Evolutionary conservation across 805 yeast species (phyloP), one percentile per base, ranked within the genome.

Genomic region (Priceomyces melissophilus): DNA sequence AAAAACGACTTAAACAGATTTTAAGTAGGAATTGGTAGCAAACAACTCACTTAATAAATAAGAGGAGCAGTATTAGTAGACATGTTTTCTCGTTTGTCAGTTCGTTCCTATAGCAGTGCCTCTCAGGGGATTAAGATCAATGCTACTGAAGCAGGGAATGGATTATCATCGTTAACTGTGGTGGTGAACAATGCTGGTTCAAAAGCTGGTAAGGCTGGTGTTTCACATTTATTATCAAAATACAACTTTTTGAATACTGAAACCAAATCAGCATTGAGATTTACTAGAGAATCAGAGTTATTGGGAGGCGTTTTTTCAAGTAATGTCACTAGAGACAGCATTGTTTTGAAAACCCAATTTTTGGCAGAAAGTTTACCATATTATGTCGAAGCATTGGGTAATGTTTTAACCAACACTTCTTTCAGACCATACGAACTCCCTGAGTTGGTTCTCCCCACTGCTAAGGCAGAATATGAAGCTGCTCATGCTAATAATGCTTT

Each of bases 271-370:
- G 96, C 93, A 16, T 76, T 93, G 62, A 86, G 98, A 73, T 75
- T 90, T 58, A 85, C 89, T 60, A 86, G 99, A 70, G 99, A 93
- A 72, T 72, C 90, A 38, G 99, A 91, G 73, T 79, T 93, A 50
- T 75, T 91, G 50, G 98, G 99, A 53, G 98, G 96, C 61, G 68
- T 67, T 45, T 78, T 88, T 65, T 60, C 76, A 37, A 73, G 95
- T 34, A 56, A 60, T 42, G 82, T 88, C 54, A 81, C 86, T 65
- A 84, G 96, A 74, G 98, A 93, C 63, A 74, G 83, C 55, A 78
- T 93, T 49, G 79, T 86, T 47, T 78, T 91, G 58, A 76, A 79
- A 52, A 83, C 98, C 45, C 75, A 78, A 54, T 93, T 93, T 73
- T 77, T 91, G 67, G 82, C 82, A 62, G 87, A 85, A 68, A 86